Conservation (phyloP, 148 eudicot species). For the Vaccinium myrtillus region DNA sequence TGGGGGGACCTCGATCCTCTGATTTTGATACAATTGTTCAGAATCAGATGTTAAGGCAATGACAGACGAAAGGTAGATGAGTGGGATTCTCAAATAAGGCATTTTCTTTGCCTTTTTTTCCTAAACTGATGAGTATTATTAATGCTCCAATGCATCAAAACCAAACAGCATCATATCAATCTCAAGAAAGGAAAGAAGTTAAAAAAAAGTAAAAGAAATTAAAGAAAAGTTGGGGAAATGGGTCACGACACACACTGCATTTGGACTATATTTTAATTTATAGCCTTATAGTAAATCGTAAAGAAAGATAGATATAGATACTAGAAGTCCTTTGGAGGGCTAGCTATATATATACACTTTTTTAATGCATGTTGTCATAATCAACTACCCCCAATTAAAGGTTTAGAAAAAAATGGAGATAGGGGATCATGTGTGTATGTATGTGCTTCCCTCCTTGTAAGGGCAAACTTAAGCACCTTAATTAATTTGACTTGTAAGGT, state of each 20-base stretch:
- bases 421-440: constrained; percentile 10
- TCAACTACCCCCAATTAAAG: not conserved
- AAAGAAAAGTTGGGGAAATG: not conserved
- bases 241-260: constrained; percentile 13
- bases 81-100: constrained; percentile 8
- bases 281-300: not conserved
- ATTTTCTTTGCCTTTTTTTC: not conserved
- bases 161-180: not conserved
- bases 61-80: not conserved
- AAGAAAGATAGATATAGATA: not conserved
- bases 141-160: not conserved
- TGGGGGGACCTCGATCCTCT: not conserved
- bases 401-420: not conserved
- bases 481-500: not conserved
- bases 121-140: not conserved
- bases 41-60: not conserved
- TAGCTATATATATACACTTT: not conserved
- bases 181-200: not conserved
- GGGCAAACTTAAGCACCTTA: constrained; percentile 3
- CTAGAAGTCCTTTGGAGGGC: not conserved
- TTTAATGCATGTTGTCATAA: constrained; percentile 8
- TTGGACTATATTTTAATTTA: not conserved
- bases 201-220: not conserved
- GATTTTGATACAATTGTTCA: not conserved
- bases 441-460: constrained; percentile 8